Conservation (phyloP, 345 rosid species). For the Aurinia saxatilis region DNA sequence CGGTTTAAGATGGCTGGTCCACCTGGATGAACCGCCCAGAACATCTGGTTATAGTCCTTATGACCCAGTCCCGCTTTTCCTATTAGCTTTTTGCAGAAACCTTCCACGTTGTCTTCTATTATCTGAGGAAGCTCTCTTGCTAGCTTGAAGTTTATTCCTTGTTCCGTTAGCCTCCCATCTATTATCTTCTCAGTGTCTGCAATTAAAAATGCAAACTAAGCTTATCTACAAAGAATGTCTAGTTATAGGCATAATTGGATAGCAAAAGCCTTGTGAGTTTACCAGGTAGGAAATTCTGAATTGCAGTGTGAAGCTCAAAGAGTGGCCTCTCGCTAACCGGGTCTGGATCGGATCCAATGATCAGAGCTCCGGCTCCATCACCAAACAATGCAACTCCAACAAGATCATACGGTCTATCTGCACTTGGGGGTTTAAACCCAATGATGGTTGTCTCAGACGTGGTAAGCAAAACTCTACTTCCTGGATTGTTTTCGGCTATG, state of each 20-base stretch:
- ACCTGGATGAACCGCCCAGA: constrained; percentile 99
- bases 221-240: not conserved
- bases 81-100: constrained; percentile 67
- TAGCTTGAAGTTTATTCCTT: constrained; percentile 86
- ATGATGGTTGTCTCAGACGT: constrained; percentile 92
- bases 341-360: constrained; percentile 68
- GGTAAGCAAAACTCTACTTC: constrained; percentile 76
- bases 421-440: constrained; percentile 90
- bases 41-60: constrained; percentile 60
- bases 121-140: constrained; percentile 88
- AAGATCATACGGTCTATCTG: constrained; percentile 77
- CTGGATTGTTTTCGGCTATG: constrained; percentile 90
- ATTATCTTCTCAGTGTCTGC: constrained; percentile 70
- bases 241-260: not conserved
- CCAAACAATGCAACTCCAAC: constrained; percentile 97
- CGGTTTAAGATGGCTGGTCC: constrained; percentile 94
- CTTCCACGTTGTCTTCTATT: constrained; percentile 78
- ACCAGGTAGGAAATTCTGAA: constrained; percentile 60
- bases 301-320: constrained; percentile 80
- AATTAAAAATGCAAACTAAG: constrained; percentile 15
- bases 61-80: constrained; percentile 33
- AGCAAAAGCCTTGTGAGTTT: not conserved
- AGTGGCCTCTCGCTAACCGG: constrained; percentile 54
- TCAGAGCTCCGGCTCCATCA: constrained; percentile 87
- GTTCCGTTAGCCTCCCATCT: constrained; percentile 85